Percentiles rank a stretch among this genome's conserved stretches.
These are phyloP conservation scores for Cercospora citrullina DNA, from an alignment of 2,329 filamentous ascomycete species.

Conservation along the genomic window DNA sequence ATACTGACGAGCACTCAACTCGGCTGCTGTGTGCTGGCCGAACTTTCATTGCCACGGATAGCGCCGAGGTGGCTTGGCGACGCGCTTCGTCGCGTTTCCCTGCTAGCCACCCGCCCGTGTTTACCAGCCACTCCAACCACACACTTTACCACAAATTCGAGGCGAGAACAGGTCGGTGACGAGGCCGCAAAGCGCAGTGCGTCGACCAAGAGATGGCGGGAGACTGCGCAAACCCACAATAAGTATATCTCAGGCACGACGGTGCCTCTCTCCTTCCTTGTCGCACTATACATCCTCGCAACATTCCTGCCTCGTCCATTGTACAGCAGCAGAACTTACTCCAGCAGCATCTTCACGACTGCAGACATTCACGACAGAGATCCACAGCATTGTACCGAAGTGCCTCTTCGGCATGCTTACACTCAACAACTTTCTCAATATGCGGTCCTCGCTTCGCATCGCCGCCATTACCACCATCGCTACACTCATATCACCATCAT, in stretches of 20 bases:
- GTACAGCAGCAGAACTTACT: conserved; percentile 7
- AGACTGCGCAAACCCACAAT: conserved; percentile 11
- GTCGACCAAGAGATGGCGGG: conserved; percentile 11
- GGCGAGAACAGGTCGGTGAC: neutral
- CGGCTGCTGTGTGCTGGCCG: neutral
- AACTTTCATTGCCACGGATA: neutral
- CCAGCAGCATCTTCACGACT: neutral
- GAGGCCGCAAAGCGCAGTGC: neutral
- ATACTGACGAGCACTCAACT: neutral
- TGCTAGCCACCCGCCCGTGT: neutral
- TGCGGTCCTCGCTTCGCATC: conserved; percentile 39
- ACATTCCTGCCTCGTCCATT: conserved; percentile 9
- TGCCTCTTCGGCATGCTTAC: conserved; percentile 28
- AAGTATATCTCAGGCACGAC: conserved; percentile 11
- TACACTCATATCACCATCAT: conserved; percentile 38
- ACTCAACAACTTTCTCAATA: conserved; percentile 32
- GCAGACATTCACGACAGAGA: conserved; percentile 1
- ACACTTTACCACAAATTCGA: neutral
- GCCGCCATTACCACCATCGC: conserved; percentile 44
- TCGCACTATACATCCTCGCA: conserved; percentile 12
- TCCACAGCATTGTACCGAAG: neutral
- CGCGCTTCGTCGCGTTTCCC: neutral
- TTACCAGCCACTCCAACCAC: conserved; percentile 2
- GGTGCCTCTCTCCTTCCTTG: conserved; percentile 7
- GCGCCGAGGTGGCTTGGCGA: neutral